Percentiles rank a stretch among this genome's conserved stretches.
Conservation (phyloP, 805 yeast genomes). For the Saccharomycopsis fermentans region DNA sequence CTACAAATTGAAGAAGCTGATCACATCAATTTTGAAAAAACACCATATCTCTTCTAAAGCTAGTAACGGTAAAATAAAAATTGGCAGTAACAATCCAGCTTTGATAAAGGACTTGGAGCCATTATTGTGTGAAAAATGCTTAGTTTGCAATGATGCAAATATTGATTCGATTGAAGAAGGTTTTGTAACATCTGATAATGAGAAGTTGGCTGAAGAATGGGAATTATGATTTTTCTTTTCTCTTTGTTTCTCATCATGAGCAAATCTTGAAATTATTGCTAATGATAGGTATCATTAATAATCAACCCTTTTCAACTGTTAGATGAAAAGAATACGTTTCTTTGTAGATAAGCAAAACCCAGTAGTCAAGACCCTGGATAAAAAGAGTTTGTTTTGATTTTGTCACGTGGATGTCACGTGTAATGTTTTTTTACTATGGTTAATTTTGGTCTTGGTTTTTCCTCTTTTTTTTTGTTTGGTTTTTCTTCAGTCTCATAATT, state of each 20-base stretch:
- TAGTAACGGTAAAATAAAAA: slow-evolving; percentile 21
- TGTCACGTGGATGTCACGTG: not conserved
- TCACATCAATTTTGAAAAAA: slow-evolving; percentile 8
- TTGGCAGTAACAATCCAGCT: slow-evolving; percentile 23
- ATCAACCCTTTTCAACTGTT: too few relatives aligned
- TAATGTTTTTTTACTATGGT: too few relatives aligned
- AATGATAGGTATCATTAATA: too few relatives aligned
- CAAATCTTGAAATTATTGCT: too few relatives aligned
- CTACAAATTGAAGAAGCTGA: slow-evolving; percentile 46
- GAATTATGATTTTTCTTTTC: slow-evolving; percentile 3
- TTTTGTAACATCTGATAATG: slow-evolving; percentile 24
- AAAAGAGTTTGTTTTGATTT: too few relatives aligned
- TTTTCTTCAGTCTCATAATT: too few relatives aligned
- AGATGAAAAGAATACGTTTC: too few relatives aligned
- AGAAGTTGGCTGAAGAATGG: slow-evolving; percentile 15
- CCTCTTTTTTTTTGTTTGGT: not conserved
- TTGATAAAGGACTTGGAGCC: slow-evolving; percentile 42
- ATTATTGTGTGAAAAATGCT: slow-evolving; percentile 54
- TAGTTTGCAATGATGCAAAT: slow-evolving; percentile 65
- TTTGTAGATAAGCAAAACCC: too few relatives aligned
- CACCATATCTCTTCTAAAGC: not conserved
- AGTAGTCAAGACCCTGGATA: too few relatives aligned
- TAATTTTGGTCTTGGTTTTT: too few relatives aligned
- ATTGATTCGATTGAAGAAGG: slow-evolving; percentile 62
- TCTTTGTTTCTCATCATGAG: not conserved